Evolutionary conservation across 495 filamentous ascomycete genomes (phyloP).

Genomic region (Aspergillus panamensis): DNA sequence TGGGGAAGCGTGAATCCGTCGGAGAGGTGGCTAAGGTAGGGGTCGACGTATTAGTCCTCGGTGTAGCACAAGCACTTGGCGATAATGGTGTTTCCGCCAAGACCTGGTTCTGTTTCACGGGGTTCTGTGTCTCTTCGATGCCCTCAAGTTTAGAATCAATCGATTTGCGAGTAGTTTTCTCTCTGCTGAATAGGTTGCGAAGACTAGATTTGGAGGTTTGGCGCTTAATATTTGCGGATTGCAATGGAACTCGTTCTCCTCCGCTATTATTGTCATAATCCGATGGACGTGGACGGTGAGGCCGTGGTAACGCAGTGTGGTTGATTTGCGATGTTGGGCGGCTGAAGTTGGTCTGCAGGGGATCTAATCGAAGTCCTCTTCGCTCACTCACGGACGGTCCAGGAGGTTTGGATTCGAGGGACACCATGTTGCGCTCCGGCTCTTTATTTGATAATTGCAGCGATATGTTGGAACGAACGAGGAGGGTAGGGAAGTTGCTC

Average conservation of each 20-base stretch:
- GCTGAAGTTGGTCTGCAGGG: slow-evolving; percentile 43
- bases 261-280: slow-evolving; percentile 34
- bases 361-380: slow-evolving; percentile 37
- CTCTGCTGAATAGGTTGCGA: slow-evolving; percentile 40
- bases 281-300: slow-evolving; percentile 39
- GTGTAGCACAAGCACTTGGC: slow-evolving; percentile 25
- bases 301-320: slow-evolving; percentile 20
- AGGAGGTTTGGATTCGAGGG: slow-evolving; percentile 19
- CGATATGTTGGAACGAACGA: not conserved
- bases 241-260: slow-evolving; percentile 34
- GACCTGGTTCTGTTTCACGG: slow-evolving; percentile 7
- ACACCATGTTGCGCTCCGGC: slow-evolving; percentile 15
- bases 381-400: slow-evolving; percentile 37
- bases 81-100: slow-evolving; percentile 26
- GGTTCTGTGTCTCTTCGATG: slow-evolving; percentile 32
- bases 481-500: not conserved
- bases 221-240: slow-evolving; percentile 30
- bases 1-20: slow-evolving; percentile 21
- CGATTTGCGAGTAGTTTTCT: slow-evolving; percentile 30
- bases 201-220: slow-evolving; percentile 42
- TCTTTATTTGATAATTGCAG: not conserved
- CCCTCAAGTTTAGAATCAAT: slow-evolving; percentile 33
- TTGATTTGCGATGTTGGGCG: slow-evolving; percentile 26
- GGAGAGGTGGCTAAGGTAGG: slow-evolving; percentile 30
- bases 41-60: slow-evolving; percentile 28